Evolutionary conservation across 2,329 filamentous ascomycete species (phyloP).

Genomic region (Torrubiellomyces zombiae): DNA sequence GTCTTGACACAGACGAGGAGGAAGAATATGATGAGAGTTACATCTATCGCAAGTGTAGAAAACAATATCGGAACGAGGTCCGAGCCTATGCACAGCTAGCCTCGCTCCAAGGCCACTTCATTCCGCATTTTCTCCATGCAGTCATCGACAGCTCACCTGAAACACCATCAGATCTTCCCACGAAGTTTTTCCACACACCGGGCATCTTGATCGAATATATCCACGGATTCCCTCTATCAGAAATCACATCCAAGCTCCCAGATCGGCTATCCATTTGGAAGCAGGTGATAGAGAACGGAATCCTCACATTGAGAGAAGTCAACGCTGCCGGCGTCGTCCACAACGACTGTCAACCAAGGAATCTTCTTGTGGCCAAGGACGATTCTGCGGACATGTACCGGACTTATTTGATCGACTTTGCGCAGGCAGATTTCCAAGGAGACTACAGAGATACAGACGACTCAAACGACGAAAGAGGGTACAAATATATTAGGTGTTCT

Average conservation of each 20-base stretch:
- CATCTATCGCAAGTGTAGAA: conserved; percentile 3
- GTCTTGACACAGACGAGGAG: conserved; percentile 2
- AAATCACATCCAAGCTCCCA: conserved; percentile 2
- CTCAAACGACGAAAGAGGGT: conserved; percentile 3
- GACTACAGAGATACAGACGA: conserved; percentile 5
- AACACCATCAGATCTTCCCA: conserved; percentile 3
- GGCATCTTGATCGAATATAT: conserved; percentile 4
- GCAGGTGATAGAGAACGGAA: conserved; percentile 1
- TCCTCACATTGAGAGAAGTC: conserved; percentile 2
- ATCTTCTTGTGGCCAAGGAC: conserved; percentile 2
- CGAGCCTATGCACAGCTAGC: conserved; percentile 4
- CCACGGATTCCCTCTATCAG: conserved; percentile 3
- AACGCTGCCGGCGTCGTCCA: conserved; percentile 4
- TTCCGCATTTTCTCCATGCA: conserved; percentile 3
- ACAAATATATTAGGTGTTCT: conserved; percentile 1
- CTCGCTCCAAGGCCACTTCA: conserved; percentile 3
- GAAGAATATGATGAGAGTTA: no score
- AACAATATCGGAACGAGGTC: conserved; percentile 3
- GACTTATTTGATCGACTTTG: conserved; percentile 5
- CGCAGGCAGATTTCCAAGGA: conserved; percentile 3
- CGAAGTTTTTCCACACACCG: conserved; percentile 2
- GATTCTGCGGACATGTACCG: conserved; percentile 1
- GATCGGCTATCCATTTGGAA: conserved; percentile 1
- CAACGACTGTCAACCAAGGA: conserved; percentile 4
- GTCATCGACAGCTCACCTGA: conserved; percentile 2